Evolutionary conservation across 495 filamentous ascomycete species (phyloP), one percentile per base, ranked within the genome.

Genomic region (Annulohypoxylon stygium): DNA sequence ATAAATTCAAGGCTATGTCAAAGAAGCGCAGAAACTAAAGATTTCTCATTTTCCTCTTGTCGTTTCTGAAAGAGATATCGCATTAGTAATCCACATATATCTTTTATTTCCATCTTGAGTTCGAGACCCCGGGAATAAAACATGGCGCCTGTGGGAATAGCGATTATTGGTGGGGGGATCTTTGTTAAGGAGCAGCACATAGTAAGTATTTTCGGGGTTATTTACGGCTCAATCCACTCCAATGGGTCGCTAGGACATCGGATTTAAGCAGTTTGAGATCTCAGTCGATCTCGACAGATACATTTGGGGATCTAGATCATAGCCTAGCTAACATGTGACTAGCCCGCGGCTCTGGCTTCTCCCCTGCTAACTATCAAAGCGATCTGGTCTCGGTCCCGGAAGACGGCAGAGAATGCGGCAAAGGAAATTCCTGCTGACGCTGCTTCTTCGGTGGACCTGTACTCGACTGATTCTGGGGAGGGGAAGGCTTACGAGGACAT

Each of bases 101-200:
- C 18, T 26, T 26, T n/a, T 23, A 14, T 41, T 18, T 11, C 8
- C 12, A 14, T 39, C 45, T 10, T 14, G n/a, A 51, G 25, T 43
- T 63, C 14, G 30, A 69, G 47, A 53, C 11, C 1, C 8, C 14
- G 37, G 12, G n/a, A 23, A 67, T 57, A 65, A 25, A 65, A 25
- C n/a, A 77, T 78, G 65, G 83, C 79, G 75, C 76, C 79, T 74
- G 82, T 89, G 58, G 88, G 89, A 16, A 82, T 93, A 23, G 91
- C 91, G 12, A 86, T 93, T n/a, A 86, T 93, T 45, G 91, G 90
- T 30, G 88, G 88, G 70, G 91, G 91, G 78, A 85, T 83, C 75
- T 83, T 84, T 53, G 83, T 77, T 20, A 78, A 67, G 45, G 80
- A 82, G 57, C 75, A 83, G 53, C 85, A 88, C 65, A 74, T 85